phyloP scores from a whole-genome alignment of 163 green algal species.

The Dunaliella salina region DNA sequence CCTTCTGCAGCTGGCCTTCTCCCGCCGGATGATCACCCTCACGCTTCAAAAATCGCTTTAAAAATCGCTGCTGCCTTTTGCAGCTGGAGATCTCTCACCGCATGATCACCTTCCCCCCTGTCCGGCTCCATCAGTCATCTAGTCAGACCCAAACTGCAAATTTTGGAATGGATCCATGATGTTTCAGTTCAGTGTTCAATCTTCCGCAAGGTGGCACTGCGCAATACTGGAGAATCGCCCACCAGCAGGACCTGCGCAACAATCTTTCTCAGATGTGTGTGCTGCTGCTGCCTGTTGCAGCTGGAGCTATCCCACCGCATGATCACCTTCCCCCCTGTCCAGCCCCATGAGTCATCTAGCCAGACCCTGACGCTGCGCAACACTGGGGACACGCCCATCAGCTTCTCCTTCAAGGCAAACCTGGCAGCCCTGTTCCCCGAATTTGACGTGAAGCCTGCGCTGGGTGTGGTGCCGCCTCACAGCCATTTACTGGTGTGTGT shows the following conservation, averaged over 20 bases:
- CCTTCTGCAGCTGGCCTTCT: too few relatives aligned
- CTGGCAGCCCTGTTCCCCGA: conserved; percentile 11
- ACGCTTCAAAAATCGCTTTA: too few relatives aligned
- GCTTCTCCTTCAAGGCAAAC: conserved; percentile 43
- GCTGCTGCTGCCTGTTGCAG: background rate
- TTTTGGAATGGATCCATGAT: too few relatives aligned
- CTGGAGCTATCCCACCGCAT: conserved; percentile 21
- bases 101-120: conserved; percentile 52
- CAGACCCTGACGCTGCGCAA: conserved; percentile 62
- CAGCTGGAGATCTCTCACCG: conserved; percentile 26
- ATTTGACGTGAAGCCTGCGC: conserved; percentile 41
- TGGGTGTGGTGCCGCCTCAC: conserved; percentile 50
- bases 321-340: conserved; percentile 55
- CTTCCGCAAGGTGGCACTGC: too few relatives aligned
- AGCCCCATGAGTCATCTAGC: conserved; percentile 33
- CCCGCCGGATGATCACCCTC: too few relatives aligned
- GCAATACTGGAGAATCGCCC: conserved; percentile 66
- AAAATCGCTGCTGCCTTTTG: too few relatives aligned
- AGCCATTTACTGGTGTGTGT: conserved; percentile 38
- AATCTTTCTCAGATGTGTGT: too few relatives aligned
- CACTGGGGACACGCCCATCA: conserved; percentile 58
- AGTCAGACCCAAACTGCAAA: conserved; percentile 58
- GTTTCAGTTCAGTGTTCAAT: too few relatives aligned
- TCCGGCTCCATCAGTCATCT: conserved; percentile 29
- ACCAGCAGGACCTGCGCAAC: too few relatives aligned